Evolutionary conservation across 148 eudicot species (phyloP), one percentile per base, ranked within the genome.

Genomic region (Rhododendron williamsianum): DNA sequence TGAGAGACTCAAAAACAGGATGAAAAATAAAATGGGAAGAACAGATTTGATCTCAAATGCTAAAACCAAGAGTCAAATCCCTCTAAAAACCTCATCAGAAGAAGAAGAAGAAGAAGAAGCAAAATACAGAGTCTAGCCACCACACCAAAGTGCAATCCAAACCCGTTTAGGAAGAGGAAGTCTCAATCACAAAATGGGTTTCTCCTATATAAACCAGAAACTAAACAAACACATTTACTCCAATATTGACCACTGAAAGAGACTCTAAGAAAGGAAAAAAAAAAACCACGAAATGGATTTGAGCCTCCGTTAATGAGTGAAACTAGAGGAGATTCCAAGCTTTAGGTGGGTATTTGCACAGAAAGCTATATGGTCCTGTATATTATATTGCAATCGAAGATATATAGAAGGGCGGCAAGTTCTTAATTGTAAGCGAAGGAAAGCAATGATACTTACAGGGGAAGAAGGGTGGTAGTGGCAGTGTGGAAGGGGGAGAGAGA

Each of bases 391-490:
- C 36, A 48, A 35, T 35, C 71, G 46, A 48, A 54, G 25, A 81
- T 23, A 77, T 30, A 52, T 30, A 10, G 10, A 36, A 12, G 72
- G 38, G 58, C 82, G 43, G 87, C 81, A 92, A 92, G 93, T 78
- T 93, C 54, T 89, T 88, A 92, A 91, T 89, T 94, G 98, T 81
- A 94, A 96, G 98, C 94, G 84, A 92, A 96, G 97, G 83, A 89
- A 94, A 87, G 92, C 65, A 86, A 83, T 90, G 91, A 93, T 90
- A 86, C 96, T 93, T 89, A 89, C 41, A 51, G 51, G 41, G 43
- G 65, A 80, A 54, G 67, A 60, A 6, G 35, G 76, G 41, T 54
- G 82, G n/a, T 15, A 18, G 82, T 80, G 69, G 69, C 4, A 36
- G 69, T 58, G 65, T 58, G 63, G 23, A 56, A 18, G 23, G 63